A percentile compares a stretch with the other conserved stretches of the same genome.
Evolutionary conservation across 495 filamentous ascomycete genomes (phyloP).

Genomic region (Aspergillus panamensis): DNA sequence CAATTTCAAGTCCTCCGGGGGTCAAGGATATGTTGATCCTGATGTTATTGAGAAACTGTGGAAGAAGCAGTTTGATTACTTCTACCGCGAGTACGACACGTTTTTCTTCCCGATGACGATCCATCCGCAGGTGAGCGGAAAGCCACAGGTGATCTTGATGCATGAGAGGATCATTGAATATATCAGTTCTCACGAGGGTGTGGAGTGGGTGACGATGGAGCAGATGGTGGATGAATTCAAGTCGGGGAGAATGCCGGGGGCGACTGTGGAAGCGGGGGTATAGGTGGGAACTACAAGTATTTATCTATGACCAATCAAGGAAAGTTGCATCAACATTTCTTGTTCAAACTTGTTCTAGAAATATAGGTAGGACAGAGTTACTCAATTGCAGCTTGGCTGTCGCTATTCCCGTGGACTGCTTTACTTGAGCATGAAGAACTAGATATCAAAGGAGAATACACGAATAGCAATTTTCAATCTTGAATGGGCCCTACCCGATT

Average conservation of each 20-base stretch:
- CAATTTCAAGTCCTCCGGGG: neutral
- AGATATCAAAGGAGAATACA: too few species aligned
- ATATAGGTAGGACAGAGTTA: neutral
- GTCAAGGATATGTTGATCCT: conserved; percentile 56
- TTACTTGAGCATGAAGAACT: too few species aligned
- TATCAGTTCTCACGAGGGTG: conserved; percentile 46
- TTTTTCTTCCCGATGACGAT: conserved; percentile 56
- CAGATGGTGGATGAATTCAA: conserved; percentile 29
- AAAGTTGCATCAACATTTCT: neutral
- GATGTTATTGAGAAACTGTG: conserved; percentile 54
- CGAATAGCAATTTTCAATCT: too few species aligned
- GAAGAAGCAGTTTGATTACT: conserved; percentile 58
- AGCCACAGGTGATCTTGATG: conserved; percentile 61
- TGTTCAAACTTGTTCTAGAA: neutral
- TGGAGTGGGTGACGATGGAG: conserved; percentile 40
- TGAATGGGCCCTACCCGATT: too few species aligned
- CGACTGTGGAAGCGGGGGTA: conserved; percentile 24
- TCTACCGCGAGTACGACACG: conserved; percentile 57
- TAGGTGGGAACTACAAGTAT: neutral
- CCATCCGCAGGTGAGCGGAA: conserved; percentile 61
- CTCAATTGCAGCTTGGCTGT: too few species aligned
- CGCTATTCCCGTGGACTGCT: too few species aligned
- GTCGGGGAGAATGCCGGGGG: conserved; percentile 5
- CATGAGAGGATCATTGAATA: conserved; percentile 52
- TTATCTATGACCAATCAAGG: neutral